Percentiles rank a stretch among this genome's conserved stretches.
Evolutionary conservation across 2,329 filamentous ascomycete genomes (phyloP).

Genomic region (Neophaeococcomyces aloes): DNA sequence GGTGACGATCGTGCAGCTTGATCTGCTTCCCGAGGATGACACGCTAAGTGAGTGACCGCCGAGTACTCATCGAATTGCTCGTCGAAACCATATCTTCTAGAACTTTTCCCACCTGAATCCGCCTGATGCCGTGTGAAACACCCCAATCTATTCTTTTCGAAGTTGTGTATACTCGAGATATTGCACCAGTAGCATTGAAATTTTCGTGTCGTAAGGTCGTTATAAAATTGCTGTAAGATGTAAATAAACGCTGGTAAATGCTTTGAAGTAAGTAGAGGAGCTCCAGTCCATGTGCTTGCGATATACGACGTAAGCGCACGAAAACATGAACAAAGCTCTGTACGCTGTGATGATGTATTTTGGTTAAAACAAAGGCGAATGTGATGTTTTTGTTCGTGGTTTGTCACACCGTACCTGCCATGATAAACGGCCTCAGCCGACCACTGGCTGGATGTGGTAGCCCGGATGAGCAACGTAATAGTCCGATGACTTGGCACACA

Average conservation of each 20-base stretch:
- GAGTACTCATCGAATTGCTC: too few relatives aligned
- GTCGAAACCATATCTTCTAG: not conserved
- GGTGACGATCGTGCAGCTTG: too few relatives aligned
- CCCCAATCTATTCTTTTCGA: conserved; percentile 6
- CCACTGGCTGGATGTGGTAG: conserved; percentile 20
- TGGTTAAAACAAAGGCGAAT: conserved; percentile 6
- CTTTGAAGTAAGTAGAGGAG: not conserved
- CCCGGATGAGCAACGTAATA: conserved; percentile 32
- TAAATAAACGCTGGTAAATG: conserved; percentile 4
- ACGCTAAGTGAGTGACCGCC: too few relatives aligned
- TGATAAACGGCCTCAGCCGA: conserved; percentile 10
- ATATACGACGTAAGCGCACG: not conserved
- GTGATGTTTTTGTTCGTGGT: conserved; percentile 5
- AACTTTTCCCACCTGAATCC: conserved; percentile 7
- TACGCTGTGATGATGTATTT: not conserved
- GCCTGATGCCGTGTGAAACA: not conserved
- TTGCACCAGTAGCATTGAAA: not conserved
- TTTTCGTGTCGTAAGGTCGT: conserved; percentile 1
- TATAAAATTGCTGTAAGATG: conserved; percentile 2
- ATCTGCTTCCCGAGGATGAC: too few relatives aligned
- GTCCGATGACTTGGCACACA: conserved; percentile 39
- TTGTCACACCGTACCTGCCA: not conserved
- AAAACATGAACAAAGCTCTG: not conserved
- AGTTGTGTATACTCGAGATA: not conserved
- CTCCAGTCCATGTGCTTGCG: too few relatives aligned